Base-by-base conservation (phyloP, 2,329 filamentous ascomycete species). In the Dactylellina leptospora region DNA sequence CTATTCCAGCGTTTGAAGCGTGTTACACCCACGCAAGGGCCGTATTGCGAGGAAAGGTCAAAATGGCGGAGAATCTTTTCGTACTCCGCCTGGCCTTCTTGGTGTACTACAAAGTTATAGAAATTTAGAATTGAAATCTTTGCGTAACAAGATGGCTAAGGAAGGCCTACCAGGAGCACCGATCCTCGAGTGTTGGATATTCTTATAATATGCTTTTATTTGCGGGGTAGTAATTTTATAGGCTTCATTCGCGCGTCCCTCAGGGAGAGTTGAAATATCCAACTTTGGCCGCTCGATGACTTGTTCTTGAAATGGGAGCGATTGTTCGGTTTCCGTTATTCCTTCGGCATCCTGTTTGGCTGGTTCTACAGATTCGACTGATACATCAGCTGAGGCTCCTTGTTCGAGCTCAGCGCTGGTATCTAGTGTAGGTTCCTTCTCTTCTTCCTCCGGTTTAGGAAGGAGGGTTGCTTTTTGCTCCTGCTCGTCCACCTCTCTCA, bases 1-100 rank as follows among this genome's bases (percentile, higher is more conserved):
- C 95, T 87, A 78, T 90, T 86, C 95, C 95, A 99, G 30, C 95
- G 88, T 81, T 90, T 91, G 76, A 90, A 82, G 50, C 95, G 87
- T 36, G 87, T 82, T 56, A 93, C 91, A 8, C 95, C 95, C 58
- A 96, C 90, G 78, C 91, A 96, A 1, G 95, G 95, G 63, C 95
- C 95, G 79, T 91, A 99, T 77, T 96, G 91, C 71, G 86, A 91
- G 78, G 89, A 95, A 75, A 96, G 89, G 79, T 99, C 95, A 81
- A 95, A 99, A 79, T 96, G 91, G 74, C 93, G 84, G 77, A 97
- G 80, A 23, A 97, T 87, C 83, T 93, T 96, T 83, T 97, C 93
- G 62, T 89, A 84, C 47, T 90, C 75, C 9, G 83, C 85, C 75
- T 97, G 78, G 1, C 84, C 88, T 76, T 88, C 80, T 80, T 96